Conservation (phyloP, 1,139 yeast species). For the Kurtzmaniella quercitrusa region DNA sequence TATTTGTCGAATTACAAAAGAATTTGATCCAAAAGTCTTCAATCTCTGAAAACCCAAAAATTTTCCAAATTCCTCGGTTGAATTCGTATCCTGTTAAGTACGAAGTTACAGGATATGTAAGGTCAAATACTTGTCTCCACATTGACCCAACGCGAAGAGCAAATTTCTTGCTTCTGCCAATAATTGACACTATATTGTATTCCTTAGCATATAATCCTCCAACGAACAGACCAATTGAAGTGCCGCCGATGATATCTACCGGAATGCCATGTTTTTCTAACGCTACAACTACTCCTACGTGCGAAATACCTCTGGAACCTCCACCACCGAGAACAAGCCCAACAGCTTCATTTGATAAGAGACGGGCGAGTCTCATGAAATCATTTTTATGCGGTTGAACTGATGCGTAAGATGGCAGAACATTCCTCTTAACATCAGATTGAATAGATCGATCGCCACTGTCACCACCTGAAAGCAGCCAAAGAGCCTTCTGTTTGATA, state of each 20-base stretch:
- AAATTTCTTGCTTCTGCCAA: slow-evolving; percentile 85
- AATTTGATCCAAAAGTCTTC: slow-evolving; percentile 95
- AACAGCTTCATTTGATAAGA: slow-evolving; percentile 87
- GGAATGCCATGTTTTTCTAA: slow-evolving; percentile 94
- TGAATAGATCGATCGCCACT: slow-evolving; percentile 3
- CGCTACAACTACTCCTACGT: slow-evolving; percentile 87
- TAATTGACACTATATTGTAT: slow-evolving; percentile 84
- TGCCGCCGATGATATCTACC: slow-evolving; percentile 90
- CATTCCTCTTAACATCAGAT: slow-evolving; percentile 11
- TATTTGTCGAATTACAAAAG: slow-evolving; percentile 91
- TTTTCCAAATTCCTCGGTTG: slow-evolving; percentile 94
- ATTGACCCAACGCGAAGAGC: slow-evolving; percentile 75
- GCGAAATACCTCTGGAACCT: slow-evolving; percentile 94
- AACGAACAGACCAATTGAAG: slow-evolving; percentile 92
- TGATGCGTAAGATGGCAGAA: slow-evolving; percentile 30
- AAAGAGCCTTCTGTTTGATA: slow-evolving; percentile 15
- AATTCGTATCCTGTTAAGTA: slow-evolving; percentile 97
- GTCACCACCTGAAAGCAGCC: slow-evolving; percentile 17
- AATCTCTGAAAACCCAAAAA: slow-evolving; percentile 85
- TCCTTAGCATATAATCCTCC: slow-evolving; percentile 95
- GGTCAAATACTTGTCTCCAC: slow-evolving; percentile 81
- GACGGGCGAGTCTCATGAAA: slow-evolving; percentile 82
- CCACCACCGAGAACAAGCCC: slow-evolving; percentile 97
- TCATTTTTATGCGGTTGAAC: slow-evolving; percentile 74
- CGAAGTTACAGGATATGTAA: slow-evolving; percentile 91